Percentiles rank a stretch among this genome's conserved stretches.
phyloP scores from a whole-genome alignment of 768 basidiomycete genomes.

The Mycena crocata region DNA sequence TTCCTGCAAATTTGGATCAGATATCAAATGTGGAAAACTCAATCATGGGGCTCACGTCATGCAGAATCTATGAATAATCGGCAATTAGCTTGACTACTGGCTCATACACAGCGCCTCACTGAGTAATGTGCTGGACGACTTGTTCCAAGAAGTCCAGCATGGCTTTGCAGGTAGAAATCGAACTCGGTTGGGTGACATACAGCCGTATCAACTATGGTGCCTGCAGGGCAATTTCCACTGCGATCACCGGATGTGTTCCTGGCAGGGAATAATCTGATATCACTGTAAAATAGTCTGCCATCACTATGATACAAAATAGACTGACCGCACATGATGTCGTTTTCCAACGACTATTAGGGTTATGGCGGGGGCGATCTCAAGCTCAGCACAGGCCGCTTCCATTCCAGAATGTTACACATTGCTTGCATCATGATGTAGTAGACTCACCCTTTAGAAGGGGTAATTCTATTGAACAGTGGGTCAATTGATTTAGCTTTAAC shows the following conservation, averaged over 20 bases:
- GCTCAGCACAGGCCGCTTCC: constrained; percentile 70
- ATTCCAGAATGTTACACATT: constrained; percentile 31
- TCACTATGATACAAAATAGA: too few relatives aligned
- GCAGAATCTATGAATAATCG: too few relatives aligned
- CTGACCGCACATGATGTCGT: constrained; percentile 67
- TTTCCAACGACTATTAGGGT: constrained; percentile 87
- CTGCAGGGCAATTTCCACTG: constrained; percentile 81
- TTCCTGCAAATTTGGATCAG: constrained; percentile 47
- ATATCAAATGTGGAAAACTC: not conserved
- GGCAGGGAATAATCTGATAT: constrained; percentile 55
- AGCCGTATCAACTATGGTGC: constrained; percentile 80
- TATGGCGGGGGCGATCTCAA: constrained; percentile 72
- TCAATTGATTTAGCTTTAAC: constrained; percentile 30
- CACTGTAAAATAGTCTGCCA: not conserved
- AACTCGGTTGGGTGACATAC: constrained; percentile 79
- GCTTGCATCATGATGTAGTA: constrained; percentile 36
- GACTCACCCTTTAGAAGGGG: constrained; percentile 65
- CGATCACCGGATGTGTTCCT: constrained; percentile 61
- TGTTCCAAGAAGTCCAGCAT: constrained; percentile 82
- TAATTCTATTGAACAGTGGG: too few relatives aligned
- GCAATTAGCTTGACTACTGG: not conserved
- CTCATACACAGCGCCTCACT: constrained; percentile 40
- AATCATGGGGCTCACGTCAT: constrained; percentile 49
- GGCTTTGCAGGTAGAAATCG: constrained; percentile 84
- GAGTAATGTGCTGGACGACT: constrained; percentile 64